Base-by-base conservation (phyloP, 176 grass and related monocot genomes). In the Bonia amplexicaulis region DNA sequence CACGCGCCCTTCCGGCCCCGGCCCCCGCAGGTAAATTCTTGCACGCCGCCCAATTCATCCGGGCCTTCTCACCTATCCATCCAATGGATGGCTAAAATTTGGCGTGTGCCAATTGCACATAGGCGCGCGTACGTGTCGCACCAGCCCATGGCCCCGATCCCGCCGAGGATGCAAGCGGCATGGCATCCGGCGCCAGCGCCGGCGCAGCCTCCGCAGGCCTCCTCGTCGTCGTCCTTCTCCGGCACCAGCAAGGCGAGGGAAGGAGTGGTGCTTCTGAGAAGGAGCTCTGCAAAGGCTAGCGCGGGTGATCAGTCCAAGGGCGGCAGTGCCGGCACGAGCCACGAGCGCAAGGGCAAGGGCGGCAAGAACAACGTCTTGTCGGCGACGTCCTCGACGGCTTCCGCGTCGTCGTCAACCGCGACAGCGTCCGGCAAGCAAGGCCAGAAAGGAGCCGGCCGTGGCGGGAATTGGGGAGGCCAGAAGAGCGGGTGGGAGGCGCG, bases 401-500 rank as follows among this genome's bases (percentile, higher is more conserved):
- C 59, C 11, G 39, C 78, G 0, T 74, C 78, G 10, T 61, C 88
- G 22, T 41, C 88, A 0, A 25, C 79, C 25, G 48, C 73, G 27
- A 54, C 86, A 6, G 60, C 77, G 33, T 49, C 86, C n/a, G 48
- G 51, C 17, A 94, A 92, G 69, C 85, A 88, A 76, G 54, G 31
- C 14, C 82, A 76, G 75, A 96, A 92, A 44, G 88, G 84, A 15
- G 59, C 54, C 29, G 59, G 67, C 16, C 75, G 88, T 17, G 68
- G 74, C 37, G 77, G 65, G 45, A 63, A 12, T 45, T 82, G 90
- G 83, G 77, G 76, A 69, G 84, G 91, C 2, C 83, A 60, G 23
- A 89, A 80, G 76, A 78, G 84, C 55, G 84, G 87, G 46, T 90
- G 88, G 42, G 90, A 92, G 26, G 79, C 86, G 57, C 88, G 93